Conservation (phyloP, 2,329 filamentous ascomycete genomes). For the Ascochyta pisi region DNA sequence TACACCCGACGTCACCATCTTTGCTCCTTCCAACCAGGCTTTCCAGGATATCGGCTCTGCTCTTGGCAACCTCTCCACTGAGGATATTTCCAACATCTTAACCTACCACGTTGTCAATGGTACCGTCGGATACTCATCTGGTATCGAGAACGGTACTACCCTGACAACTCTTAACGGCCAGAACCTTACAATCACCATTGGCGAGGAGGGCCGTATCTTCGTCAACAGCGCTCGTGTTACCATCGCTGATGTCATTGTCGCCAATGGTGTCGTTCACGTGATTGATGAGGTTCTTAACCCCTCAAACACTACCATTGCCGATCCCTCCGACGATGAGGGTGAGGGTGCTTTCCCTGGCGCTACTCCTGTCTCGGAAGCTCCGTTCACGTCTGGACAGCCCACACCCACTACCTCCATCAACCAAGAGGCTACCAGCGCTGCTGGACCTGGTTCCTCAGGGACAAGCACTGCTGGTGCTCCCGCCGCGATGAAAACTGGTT, state of each 20-base stretch:
- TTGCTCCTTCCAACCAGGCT: constrained; percentile 67
- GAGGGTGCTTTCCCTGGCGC: constrained; percentile 62
- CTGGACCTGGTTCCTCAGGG: constrained; percentile 26
- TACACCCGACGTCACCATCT: constrained; percentile 64
- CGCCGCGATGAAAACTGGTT: constrained; percentile 47
- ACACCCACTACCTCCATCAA: constrained; percentile 53
- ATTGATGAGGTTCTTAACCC: constrained; percentile 66
- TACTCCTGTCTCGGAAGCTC: constrained; percentile 54
- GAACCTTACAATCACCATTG: constrained; percentile 51
- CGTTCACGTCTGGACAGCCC: constrained; percentile 64
- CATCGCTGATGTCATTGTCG: constrained; percentile 51
- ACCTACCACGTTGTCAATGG: constrained; percentile 69
- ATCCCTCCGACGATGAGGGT: constrained; percentile 54
- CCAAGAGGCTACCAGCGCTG: constrained; percentile 39
- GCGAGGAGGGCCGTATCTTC: constrained; percentile 44
- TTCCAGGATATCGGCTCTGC: constrained; percentile 65
- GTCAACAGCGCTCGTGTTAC: constrained; percentile 55
- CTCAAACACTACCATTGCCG: constrained; percentile 55
- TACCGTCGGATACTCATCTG: constrained; percentile 61
- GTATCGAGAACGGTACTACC: constrained; percentile 51
- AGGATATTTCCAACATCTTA: constrained; percentile 61
- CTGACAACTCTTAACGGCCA: constrained; percentile 48
- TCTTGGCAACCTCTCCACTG: constrained; percentile 55
- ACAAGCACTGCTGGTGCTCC: constrained; percentile 28
- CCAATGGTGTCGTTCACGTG: constrained; percentile 59